Base-by-base conservation (phyloP, 2,329 filamentous ascomycete genomes). In the Penicillium sp. region DNA sequence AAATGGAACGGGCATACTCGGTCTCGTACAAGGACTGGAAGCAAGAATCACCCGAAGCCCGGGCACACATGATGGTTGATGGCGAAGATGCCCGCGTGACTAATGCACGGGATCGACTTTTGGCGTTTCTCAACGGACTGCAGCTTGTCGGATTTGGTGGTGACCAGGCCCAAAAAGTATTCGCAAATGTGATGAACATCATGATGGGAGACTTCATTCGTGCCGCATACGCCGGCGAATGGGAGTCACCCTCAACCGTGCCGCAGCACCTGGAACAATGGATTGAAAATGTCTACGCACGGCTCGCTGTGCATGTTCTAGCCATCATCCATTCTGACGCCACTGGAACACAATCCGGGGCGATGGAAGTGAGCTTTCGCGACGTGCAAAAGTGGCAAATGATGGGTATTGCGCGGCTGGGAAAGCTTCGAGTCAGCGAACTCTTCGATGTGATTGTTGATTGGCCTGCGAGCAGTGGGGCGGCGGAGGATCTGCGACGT, bases 381-480 rank as follows among this genome's bases (percentile, higher is more conserved):
- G 75, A 83, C 56, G 70, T 82, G 29, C 73, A 79, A 56, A 80
- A 79, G 58, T 85, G 83, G 78, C 78, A 81, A 58, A 78, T 81
- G 29, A 82, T 83, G 62, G 83, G 79, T 5, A 73, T 84, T 39
- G 75, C 76, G 16, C 78, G 81, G 34, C 70, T 87, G 2, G 85
- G 84, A 2, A 78, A 79, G 39, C 76, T 82, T 18, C 78, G 85
- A 16, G 80, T 82, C 2, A 76, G 78, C 31, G 79, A 84, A 55
- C 72, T 87, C 1, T 87, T 87, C 56, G 82, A 86, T 64, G 81
- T 86, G 55, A 79, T 87, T 54, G 82, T 85, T 50, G 78, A 81
- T 52, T 86, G 84, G 82, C 81, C 84, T 55, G 72, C 76, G 16
- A 86, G 82, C 51, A 73, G 76, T 55, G 84, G 84, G 13, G 84